A percentile compares a stretch with the other conserved stretches of the same genome.
Evolutionary conservation across 1,284 basidiomycete genomes (phyloP).

Genomic region (Clitocybe nebularis): DNA sequence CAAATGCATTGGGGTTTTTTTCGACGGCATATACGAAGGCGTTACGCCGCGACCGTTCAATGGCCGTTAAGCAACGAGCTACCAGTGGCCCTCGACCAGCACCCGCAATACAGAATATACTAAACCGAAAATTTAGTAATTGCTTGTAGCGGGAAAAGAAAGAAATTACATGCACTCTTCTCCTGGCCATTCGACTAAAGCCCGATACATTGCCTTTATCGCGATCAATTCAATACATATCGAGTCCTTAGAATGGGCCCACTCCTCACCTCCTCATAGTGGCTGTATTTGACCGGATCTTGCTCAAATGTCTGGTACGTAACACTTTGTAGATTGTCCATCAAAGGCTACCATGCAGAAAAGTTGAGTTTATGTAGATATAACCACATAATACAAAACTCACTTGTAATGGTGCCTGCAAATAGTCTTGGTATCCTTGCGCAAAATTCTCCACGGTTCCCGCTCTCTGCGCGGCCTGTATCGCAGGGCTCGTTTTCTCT

Average conservation of each 20-base stretch:
- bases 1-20: slow-evolving; percentile 93
- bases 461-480: slow-evolving; percentile 52
- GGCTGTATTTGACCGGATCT: slow-evolving; percentile 94
- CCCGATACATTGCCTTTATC: slow-evolving; percentile 72
- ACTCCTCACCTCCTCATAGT: slow-evolving; percentile 83
- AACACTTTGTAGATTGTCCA: slow-evolving; percentile 93
- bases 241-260: slow-evolving; percentile 2
- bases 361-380: not conserved
- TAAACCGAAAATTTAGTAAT: slow-evolving; percentile 26
- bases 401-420: slow-evolving; percentile 93
- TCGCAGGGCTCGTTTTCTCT: slow-evolving; percentile 68
- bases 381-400: slow-evolving; percentile 4
- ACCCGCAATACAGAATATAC: slow-evolving; percentile 87
- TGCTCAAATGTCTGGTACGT: slow-evolving; percentile 98
- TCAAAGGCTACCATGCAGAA: slow-evolving; percentile 83
- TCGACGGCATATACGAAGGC: slow-evolving; percentile 87
- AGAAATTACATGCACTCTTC: slow-evolving; percentile 52
- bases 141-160: slow-evolving; percentile 7
- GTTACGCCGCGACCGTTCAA: slow-evolving; percentile 64
- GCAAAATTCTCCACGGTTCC: slow-evolving; percentile 88
- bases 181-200: slow-evolving; percentile 69
- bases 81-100: slow-evolving; percentile 95
- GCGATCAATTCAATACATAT: slow-evolving; percentile 8
- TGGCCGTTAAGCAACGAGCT: slow-evolving; percentile 78
- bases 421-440: slow-evolving; percentile 89